Conservation (phyloP, 1,284 basidiomycete species). For the Boletus mariae region DNA sequence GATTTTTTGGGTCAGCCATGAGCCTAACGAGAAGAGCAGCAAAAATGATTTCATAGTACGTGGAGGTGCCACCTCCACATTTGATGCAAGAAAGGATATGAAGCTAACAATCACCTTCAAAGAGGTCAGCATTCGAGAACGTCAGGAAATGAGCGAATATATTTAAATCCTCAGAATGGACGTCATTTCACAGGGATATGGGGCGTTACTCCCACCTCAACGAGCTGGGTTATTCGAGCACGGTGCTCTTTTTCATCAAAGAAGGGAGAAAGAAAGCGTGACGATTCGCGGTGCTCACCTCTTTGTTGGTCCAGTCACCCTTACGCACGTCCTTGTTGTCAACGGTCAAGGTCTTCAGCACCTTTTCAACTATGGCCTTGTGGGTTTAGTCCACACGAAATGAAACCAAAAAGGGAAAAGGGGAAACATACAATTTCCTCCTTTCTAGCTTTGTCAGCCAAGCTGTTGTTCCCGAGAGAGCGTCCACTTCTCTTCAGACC, state of each 20-base stretch:
- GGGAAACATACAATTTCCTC: slow-evolving; percentile 80
- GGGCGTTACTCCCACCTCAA: slow-evolving; percentile 75
- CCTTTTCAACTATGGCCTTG: slow-evolving; percentile 83
- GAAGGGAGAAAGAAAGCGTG: slow-evolving; percentile 3
- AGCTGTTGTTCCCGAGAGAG: slow-evolving; percentile 69
- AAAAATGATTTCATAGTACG: slow-evolving; percentile 55
- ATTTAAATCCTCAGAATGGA: slow-evolving; percentile 41
- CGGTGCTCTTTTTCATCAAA: slow-evolving; percentile 76
- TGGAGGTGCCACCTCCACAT: slow-evolving; percentile 63
- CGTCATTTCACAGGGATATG: slow-evolving; percentile 61
- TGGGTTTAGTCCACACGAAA: slow-evolving; percentile 18
- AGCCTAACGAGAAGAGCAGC: slow-evolving; percentile 19
- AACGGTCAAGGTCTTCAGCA: slow-evolving; percentile 75
- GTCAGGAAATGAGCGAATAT: not conserved
- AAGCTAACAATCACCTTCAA: slow-evolving; percentile 19
- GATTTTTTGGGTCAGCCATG: slow-evolving; percentile 19
- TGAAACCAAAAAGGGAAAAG: not conserved
- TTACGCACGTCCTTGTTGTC: slow-evolving; percentile 94
- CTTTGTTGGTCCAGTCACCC: slow-evolving; percentile 93
- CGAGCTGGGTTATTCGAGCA: slow-evolving; percentile 79
- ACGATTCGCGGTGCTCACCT: slow-evolving; percentile 57
- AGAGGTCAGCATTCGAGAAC: slow-evolving; percentile 8
- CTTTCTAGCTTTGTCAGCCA: slow-evolving; percentile 95
- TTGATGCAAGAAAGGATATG: slow-evolving; percentile 44
- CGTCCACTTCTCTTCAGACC: slow-evolving; percentile 70